Conservation (phyloP, 441 rosid genomes). For the Jatropha podagrica region DNA sequence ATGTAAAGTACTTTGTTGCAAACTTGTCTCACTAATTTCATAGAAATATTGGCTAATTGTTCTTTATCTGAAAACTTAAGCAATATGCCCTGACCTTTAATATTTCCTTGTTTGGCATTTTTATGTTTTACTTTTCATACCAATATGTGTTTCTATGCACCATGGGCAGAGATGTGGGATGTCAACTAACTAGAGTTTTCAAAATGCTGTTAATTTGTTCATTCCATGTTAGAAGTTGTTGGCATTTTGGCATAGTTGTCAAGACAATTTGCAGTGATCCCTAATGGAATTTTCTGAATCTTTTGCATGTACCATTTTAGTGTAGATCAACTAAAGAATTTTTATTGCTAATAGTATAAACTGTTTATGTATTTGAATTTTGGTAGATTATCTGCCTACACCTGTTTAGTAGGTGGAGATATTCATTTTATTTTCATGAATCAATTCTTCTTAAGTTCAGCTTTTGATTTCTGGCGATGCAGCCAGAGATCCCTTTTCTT, state of each 20-base stretch:
- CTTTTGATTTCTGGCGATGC: conserved; percentile 32
- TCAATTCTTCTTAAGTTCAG: background rate
- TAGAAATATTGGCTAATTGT: background rate
- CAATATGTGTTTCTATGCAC: background rate
- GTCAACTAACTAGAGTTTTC: background rate
- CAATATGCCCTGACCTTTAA: background rate
- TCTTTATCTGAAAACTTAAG: background rate
- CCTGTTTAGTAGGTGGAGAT: background rate
- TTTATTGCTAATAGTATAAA: background rate
- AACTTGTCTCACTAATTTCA: background rate
- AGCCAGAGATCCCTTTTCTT: conserved; percentile 89
- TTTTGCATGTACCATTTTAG: background rate
- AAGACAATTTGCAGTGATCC: background rate
- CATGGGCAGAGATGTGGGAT: background rate
- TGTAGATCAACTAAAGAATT: background rate
- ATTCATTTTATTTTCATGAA: background rate
- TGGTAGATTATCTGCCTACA: background rate
- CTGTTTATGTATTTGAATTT: background rate
- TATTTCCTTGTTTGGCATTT: background rate
- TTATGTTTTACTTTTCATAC: background rate
- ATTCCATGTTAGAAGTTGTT: background rate
- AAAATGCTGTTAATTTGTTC: background rate
- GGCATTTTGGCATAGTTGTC: background rate
- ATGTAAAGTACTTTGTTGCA: background rate
- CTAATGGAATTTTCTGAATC: background rate